Base-by-base conservation (phyloP, 148 eudicot species). In the Fagopyrum tataricum region DNA sequence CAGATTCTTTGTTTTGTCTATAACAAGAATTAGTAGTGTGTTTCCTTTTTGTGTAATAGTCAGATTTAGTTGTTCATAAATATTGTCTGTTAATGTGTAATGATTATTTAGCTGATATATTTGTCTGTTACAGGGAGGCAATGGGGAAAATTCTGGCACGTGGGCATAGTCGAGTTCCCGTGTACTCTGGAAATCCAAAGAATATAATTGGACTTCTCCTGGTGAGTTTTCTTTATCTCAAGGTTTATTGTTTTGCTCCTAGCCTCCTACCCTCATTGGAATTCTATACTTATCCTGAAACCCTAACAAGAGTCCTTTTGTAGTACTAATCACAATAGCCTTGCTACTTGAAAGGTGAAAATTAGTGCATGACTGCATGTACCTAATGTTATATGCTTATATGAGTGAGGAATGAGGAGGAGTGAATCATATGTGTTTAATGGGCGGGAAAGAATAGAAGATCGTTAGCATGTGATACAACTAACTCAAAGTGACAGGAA, bases 101-200 rank as follows among this genome's bases (percentile, higher is more conserved):
- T 26, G 67, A 40, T 24, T 26, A 61, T 20, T 26, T 26, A 13
- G 8, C 37, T 62, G 68, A 26, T 10, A 59, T 47, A 66, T 37
- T 43, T 53, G 55, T 8, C 67, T 56, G 62, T 77, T 64, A 70
- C 81, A 94, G 98, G 98, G 98, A 94, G 83, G 98, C 97, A 73
- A 89, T 94, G 93, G 98, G 97, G 74, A 91, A 89, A 82, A 78
- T 94, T 83, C 88, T 94, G 56, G 93, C 98, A 70, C 91, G 98
- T 67, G 98, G 98, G 69, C 98, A 94, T 73, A 94, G 98, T 78
- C 86, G 98, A 77, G 97, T 94, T 77, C 98, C 98, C 76, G 98
- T 94, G 47, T 94, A 91, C 76, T 91, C 96, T 72, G 98, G 98
- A 64, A 91, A 87, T 77, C 96, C 93, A 18, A 94, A 79, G 74